Conservation (phyloP, 1,284 basidiomycete genomes). For the Sphaerobolus stellatus region DNA sequence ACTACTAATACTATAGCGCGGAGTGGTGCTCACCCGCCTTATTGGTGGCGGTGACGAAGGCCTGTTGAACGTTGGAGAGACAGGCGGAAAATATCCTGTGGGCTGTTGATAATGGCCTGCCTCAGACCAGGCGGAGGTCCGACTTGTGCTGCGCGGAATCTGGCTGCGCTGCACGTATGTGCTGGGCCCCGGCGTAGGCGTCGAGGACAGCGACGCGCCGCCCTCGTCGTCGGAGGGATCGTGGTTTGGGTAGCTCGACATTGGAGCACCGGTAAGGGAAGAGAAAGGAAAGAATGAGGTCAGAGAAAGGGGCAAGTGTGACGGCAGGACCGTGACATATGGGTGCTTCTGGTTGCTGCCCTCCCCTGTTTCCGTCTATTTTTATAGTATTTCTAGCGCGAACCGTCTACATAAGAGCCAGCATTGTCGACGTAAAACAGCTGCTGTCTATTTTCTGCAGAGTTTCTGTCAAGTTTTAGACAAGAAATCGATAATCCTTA, state of each 20-base stretch:
- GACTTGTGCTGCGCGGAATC: constrained; percentile 50
- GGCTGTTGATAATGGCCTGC: constrained; percentile 65
- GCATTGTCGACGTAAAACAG: too few relatives aligned
- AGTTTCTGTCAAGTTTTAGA: too few relatives aligned
- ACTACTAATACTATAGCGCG: not conserved
- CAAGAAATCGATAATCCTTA: too few relatives aligned
- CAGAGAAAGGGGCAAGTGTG: not conserved
- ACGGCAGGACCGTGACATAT: not conserved
- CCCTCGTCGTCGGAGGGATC: constrained; percentile 30
- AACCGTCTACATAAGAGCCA: too few relatives aligned
- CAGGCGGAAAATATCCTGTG: constrained; percentile 61
- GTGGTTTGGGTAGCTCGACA: too few relatives aligned
- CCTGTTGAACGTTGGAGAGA: constrained; percentile 10
- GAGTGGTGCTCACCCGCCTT: constrained; percentile 37
- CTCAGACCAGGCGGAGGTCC: constrained; percentile 58
- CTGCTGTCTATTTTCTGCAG: too few relatives aligned
- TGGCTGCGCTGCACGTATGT: constrained; percentile 39
- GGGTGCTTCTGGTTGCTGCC: too few relatives aligned
- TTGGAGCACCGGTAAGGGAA: constrained; percentile 40
- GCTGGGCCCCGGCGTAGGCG: constrained; percentile 22
- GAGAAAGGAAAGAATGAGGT: constrained; percentile 3
- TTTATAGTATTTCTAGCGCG: too few relatives aligned
- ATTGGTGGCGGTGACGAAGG: constrained; percentile 37
- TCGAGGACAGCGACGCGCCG: constrained; percentile 30
- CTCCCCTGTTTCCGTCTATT: too few relatives aligned